Conservation (phyloP, 1,284 basidiomycete species). For the Malassezia obtusa region DNA sequence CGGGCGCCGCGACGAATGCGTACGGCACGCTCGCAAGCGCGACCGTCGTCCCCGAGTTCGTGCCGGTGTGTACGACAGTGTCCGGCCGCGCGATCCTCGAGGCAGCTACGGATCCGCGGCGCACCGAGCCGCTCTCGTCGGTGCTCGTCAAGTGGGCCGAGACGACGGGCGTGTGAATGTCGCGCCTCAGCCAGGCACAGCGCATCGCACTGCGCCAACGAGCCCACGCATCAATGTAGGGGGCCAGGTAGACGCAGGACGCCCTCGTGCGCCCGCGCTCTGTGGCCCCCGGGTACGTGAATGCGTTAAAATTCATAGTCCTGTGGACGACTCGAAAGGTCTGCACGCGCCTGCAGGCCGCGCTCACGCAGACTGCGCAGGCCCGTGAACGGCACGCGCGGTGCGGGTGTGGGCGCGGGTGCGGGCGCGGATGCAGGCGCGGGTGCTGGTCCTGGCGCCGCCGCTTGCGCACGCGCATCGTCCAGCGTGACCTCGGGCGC, state of each 20-base stretch:
- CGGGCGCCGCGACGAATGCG: conserved; percentile 12
- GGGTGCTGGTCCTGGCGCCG: not conserved
- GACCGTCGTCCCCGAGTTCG: conserved; percentile 9
- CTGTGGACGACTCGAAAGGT: not conserved
- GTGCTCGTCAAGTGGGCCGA: conserved; percentile 13
- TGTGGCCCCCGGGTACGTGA: conserved; percentile 5
- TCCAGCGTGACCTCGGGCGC: not conserved
- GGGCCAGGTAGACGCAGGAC: conserved; percentile 11
- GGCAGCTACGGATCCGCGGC: not conserved
- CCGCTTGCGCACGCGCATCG: not conserved
- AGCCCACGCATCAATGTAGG: conserved; percentile 6
- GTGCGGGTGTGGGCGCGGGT: not conserved
- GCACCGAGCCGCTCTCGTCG: conserved; percentile 3
- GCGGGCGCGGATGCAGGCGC: not conserved
- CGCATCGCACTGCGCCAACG: not conserved
- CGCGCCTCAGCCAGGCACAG: not conserved
- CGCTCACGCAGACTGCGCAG: conserved; percentile 10
- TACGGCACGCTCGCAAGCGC: conserved; percentile 8
- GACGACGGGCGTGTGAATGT: conserved; percentile 10
- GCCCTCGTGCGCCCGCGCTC: not conserved
- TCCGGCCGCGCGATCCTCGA: conserved; percentile 10
- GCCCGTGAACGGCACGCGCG: conserved; percentile 2
- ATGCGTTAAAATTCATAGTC: conserved; percentile 6
- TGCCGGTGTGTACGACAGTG: conserved; percentile 7
- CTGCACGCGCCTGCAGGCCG: conserved; percentile 3